phyloP scores from a whole-genome alignment of 2,329 filamentous ascomycete genomes.

The Drechslerella coelobrocha region DNA sequence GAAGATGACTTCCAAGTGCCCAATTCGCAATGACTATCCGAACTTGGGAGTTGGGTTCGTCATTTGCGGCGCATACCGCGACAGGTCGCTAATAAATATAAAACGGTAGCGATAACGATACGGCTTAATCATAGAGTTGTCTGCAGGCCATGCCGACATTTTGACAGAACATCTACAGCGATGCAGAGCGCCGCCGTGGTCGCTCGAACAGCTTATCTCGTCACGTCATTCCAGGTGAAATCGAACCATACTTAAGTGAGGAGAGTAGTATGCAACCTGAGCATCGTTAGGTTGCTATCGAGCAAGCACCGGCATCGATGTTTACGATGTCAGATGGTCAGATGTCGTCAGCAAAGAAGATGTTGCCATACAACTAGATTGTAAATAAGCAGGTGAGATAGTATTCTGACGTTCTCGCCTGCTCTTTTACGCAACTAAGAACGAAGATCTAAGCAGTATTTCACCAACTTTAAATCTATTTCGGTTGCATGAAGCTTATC shows the following conservation, averaged over 20 bases:
- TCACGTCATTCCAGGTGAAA: constrained; percentile 26
- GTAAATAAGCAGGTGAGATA: constrained; percentile 41
- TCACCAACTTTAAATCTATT: constrained; percentile 44
- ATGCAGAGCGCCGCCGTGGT: no score
- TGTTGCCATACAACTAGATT: constrained; percentile 18
- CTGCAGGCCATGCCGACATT: no score
- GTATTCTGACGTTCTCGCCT: constrained; percentile 29
- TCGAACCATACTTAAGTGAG: constrained; percentile 18
- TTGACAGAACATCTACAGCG: neutral
- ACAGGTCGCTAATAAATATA: constrained; percentile 10
- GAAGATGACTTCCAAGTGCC: constrained; percentile 25
- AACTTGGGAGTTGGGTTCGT: constrained; percentile 11
- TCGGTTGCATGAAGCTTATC: constrained; percentile 14
- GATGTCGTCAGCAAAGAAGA: constrained; percentile 44
- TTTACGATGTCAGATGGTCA: constrained; percentile 47
- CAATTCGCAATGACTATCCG: constrained; percentile 19
- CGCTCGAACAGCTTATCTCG: no score
- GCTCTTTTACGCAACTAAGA: constrained; percentile 40
- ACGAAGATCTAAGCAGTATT: constrained; percentile 27
- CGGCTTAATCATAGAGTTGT: constrained; percentile 19
- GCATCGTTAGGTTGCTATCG: constrained; percentile 13
- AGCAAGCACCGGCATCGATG: constrained; percentile 9
- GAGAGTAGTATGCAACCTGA: neutral
- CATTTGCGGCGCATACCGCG: constrained; percentile 21
- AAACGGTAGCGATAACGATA: constrained; percentile 37